Percentiles rank a stretch among this genome's conserved stretches.
Evolutionary conservation across 208 protist species (phyloP).

Genomic region (Polymyxa betae): DNA sequence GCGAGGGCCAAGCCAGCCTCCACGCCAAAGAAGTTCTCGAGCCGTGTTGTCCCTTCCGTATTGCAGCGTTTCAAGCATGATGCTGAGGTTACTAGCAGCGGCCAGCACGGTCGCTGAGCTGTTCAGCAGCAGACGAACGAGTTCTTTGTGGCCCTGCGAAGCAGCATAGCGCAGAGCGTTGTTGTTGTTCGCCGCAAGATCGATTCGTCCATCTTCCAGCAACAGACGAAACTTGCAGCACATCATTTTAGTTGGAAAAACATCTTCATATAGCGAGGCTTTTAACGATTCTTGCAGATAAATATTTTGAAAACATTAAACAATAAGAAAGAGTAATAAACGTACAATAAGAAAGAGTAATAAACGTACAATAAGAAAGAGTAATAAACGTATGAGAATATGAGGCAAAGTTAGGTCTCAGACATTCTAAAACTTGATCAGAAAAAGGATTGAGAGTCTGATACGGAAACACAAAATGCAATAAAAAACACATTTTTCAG

Average conservation of each 20-base stretch:
- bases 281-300: no score
- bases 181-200: not conserved
- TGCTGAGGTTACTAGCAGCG: not conserved
- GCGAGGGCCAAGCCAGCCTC: not conserved
- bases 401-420: no score
- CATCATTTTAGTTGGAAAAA: not conserved
- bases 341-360: no score
- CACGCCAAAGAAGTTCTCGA: constrained; percentile 15
- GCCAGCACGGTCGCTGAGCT: not conserved
- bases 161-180: not conserved
- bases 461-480: no score
- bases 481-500: not conserved
- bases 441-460: no score
- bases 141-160: not conserved
- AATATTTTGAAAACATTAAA: no score
- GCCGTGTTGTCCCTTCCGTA: constrained; percentile 1
- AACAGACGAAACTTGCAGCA: not conserved
- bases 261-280: no score
- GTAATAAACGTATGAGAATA: no score
- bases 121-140: constrained; percentile 5
- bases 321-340: no score
- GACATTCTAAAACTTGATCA: no score
- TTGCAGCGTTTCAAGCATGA: constrained; percentile 18
- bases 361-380: no score
- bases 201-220: not conserved